Evolutionary conservation across 2,329 filamentous ascomycete genomes (phyloP).

Genomic region (Claviceps sp.): DNA sequence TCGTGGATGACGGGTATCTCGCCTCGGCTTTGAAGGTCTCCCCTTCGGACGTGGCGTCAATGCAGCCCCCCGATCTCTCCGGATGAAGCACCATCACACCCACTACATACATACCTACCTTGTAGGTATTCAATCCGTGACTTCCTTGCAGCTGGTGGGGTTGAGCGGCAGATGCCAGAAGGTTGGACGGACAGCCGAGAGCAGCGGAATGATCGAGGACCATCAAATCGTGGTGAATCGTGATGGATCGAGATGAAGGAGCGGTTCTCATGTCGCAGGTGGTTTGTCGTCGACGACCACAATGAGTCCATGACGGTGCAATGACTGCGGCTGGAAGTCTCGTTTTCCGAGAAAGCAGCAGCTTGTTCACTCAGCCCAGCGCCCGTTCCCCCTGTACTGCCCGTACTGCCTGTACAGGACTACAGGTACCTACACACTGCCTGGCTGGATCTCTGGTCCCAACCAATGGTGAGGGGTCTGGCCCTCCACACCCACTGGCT

Average conservation of each 20-base stretch:
- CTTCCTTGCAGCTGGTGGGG: too few relatives aligned
- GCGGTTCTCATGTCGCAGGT: too few relatives aligned
- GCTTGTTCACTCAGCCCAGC: background rate
- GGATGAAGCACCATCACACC: background rate
- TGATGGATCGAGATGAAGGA: too few relatives aligned
- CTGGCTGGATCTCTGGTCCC: background rate
- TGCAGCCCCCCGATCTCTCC: background rate
- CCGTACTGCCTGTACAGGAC: background rate
- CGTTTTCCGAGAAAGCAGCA: background rate
- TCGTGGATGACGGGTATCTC: background rate
- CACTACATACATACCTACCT: background rate
- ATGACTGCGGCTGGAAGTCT: background rate
- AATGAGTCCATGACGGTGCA: too few relatives aligned
- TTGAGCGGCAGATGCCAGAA: too few relatives aligned
- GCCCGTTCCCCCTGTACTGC: background rate
- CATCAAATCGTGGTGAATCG: too few relatives aligned
- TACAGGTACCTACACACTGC: too few relatives aligned
- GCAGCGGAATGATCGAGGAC: too few relatives aligned
- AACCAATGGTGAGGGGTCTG: background rate
- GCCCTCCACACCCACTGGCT: background rate
- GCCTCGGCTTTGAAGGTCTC: background rate
- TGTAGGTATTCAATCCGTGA: too few relatives aligned
- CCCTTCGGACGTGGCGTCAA: background rate
- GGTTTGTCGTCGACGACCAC: too few relatives aligned
- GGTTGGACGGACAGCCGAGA: too few relatives aligned